Conservation (phyloP, 768 basidiomycete genomes). For the Tephrocybe sp. region DNA sequence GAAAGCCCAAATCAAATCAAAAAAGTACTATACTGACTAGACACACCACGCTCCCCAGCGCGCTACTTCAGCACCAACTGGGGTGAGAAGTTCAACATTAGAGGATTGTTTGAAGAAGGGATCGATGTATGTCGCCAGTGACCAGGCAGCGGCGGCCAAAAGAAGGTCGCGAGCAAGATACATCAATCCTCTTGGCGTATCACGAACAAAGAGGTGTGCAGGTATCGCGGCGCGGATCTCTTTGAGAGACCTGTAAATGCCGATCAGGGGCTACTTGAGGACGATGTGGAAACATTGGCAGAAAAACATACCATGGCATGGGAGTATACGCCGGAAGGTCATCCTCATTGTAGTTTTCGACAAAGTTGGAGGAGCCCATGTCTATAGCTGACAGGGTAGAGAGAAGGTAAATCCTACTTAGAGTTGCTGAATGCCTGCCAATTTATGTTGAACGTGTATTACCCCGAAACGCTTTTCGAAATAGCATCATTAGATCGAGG, state of each 20-base stretch:
- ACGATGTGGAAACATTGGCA: not conserved
- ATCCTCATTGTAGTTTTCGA: constrained; percentile 33
- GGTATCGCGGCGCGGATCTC: constrained; percentile 52
- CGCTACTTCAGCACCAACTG: constrained; percentile 31
- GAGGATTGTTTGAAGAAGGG: constrained; percentile 30
- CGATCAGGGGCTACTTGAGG: not conserved
- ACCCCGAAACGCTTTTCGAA: constrained; percentile 9
- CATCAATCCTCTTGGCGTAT: constrained; percentile 35
- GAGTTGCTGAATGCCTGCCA: not conserved
- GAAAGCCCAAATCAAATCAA: not conserved
- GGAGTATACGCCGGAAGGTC: constrained; percentile 40
- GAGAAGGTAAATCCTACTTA: constrained; percentile 3
- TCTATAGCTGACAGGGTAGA: constrained; percentile 8
- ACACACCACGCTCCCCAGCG: constrained; percentile 43
- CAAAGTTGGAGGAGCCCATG: constrained; percentile 11
- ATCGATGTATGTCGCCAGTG: constrained; percentile 41
- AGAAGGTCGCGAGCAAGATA: constrained; percentile 47
- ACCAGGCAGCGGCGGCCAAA: constrained; percentile 39
- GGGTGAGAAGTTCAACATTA: constrained; percentile 23
- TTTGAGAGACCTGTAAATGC: constrained; percentile 36
- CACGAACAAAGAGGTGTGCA: constrained; percentile 39
- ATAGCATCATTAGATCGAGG: constrained; percentile 2
- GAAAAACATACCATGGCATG: constrained; percentile 39
- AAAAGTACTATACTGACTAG: constrained; percentile 34
- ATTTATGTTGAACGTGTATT: constrained; percentile 10